Percentiles rank a stretch among this genome's conserved stretches.
Conservation (phyloP, 441 rosid species). For the Arabidopsis hybrid region DNA sequence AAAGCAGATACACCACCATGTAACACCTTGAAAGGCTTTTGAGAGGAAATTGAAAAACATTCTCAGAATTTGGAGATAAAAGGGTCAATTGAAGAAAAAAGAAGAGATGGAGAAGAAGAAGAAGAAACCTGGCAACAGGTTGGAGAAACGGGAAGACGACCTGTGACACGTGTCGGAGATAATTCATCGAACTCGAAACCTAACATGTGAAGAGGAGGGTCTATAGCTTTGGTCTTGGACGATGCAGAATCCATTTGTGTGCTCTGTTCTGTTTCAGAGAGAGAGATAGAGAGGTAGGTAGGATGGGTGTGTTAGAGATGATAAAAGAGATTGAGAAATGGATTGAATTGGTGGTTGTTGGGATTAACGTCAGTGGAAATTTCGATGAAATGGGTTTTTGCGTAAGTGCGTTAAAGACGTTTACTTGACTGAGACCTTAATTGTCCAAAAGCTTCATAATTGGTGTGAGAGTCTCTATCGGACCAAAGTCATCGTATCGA, state of each 20-base stretch:
- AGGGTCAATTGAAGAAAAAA: background rate
- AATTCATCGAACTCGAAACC: conserved; percentile 73
- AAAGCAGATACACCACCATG: conserved; percentile 96
- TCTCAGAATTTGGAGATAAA: background rate
- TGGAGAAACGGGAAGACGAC: conserved; percentile 62
- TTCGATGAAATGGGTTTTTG: background rate
- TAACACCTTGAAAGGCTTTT: conserved; percentile 86
- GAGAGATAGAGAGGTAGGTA: background rate
- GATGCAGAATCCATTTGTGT: conserved; percentile 41
- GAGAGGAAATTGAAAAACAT: background rate
- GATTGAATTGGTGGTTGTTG: background rate
- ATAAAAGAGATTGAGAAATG: background rate
- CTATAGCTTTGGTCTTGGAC: conserved; percentile 55
- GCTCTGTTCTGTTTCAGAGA: conserved; percentile 22
- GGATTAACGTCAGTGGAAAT: background rate
- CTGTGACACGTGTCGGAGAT: conserved; percentile 62
- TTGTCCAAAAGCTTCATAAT: conserved; percentile 6
- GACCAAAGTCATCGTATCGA: conserved; percentile 17
- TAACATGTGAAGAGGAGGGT: conserved; percentile 49
- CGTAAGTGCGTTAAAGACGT: background rate
- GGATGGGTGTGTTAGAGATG: background rate
- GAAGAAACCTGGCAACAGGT: conserved; percentile 67
- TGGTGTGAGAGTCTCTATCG: conserved; percentile 2
- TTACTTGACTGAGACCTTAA: background rate
- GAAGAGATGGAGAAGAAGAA: background rate